phyloP scores from a whole-genome alignment of 805 yeast species.

The Lachancea sp. region DNA sequence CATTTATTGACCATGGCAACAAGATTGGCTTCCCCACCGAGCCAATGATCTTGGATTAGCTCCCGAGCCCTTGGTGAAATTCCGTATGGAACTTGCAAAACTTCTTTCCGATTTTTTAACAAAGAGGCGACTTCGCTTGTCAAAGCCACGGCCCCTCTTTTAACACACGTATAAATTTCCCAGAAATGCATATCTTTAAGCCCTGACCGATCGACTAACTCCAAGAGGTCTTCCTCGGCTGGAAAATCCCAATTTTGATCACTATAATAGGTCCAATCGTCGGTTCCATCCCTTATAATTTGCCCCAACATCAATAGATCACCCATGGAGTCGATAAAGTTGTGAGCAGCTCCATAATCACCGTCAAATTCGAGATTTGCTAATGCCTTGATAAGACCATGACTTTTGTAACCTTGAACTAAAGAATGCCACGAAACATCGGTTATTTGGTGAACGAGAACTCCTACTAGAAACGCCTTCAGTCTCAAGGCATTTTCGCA shows the following conservation, averaged over 20 bases:
- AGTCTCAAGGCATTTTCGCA: conserved; percentile 30
- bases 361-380: conserved; percentile 51
- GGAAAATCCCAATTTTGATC: conserved; percentile 40
- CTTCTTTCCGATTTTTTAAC: conserved; percentile 10
- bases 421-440: conserved; percentile 68
- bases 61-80: conserved; percentile 20
- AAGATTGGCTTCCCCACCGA: conserved; percentile 25
- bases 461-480: conserved; percentile 52
- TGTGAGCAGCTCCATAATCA: conserved; percentile 44
- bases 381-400: conserved; percentile 48
- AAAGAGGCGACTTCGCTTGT: conserved; percentile 37
- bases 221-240: conserved; percentile 34
- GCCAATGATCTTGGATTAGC: conserved; percentile 22
- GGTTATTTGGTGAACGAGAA: conserved; percentile 55
- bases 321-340: conserved; percentile 55
- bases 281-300: conserved; percentile 21
- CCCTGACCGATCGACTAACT: conserved; percentile 38
- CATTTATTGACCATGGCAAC: conserved; percentile 20
- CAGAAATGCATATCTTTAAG: conserved; percentile 27
- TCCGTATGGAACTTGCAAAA: conserved; percentile 14
- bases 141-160: conserved; percentile 48
- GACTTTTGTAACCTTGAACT: conserved; percentile 29
- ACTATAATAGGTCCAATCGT: conserved; percentile 21
- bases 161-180: conserved; percentile 44
- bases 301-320: conserved; percentile 47